phyloP scores from a whole-genome alignment of 305 asterid species.

The Solanum hybrid region DNA sequence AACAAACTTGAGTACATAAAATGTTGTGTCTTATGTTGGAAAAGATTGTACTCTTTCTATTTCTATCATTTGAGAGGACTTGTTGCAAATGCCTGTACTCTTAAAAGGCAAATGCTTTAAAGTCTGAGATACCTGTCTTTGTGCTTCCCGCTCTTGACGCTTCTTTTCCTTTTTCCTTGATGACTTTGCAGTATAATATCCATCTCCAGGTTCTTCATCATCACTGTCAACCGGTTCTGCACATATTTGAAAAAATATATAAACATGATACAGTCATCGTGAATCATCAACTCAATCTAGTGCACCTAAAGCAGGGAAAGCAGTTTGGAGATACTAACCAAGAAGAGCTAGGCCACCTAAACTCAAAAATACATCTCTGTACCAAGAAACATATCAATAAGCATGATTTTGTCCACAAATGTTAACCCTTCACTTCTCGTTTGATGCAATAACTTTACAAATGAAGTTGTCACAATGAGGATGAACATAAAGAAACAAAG shows the following conservation, averaged over 20 bases:
- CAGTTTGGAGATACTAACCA: neutral
- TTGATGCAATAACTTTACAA: neutral
- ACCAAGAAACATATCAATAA: neutral
- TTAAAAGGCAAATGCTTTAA: neutral
- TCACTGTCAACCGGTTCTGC: conserved; percentile 69
- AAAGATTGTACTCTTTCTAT: neutral
- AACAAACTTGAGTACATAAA: neutral
- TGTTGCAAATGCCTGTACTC: neutral
- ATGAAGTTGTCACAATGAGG: neutral
- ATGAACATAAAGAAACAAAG: neutral
- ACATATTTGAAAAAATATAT: conserved; percentile 7
- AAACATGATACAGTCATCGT: neutral
- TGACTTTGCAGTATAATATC: conserved; percentile 42
- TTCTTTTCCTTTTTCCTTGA: conserved; percentile 78
- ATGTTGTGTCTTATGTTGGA: neutral
- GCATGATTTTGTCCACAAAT: neutral
- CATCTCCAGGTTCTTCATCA: conserved; percentile 66
- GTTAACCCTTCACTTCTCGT: neutral
- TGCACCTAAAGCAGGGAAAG: neutral
- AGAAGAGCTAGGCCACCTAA: neutral
- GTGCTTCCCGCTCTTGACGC: conserved; percentile 89
- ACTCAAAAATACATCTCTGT: neutral
- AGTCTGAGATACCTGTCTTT: conserved; percentile 52
- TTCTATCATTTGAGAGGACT: neutral
- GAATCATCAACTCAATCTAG: neutral